Conservation (phyloP, 306 rosid species). For the Boehmeria nivea region DNA sequence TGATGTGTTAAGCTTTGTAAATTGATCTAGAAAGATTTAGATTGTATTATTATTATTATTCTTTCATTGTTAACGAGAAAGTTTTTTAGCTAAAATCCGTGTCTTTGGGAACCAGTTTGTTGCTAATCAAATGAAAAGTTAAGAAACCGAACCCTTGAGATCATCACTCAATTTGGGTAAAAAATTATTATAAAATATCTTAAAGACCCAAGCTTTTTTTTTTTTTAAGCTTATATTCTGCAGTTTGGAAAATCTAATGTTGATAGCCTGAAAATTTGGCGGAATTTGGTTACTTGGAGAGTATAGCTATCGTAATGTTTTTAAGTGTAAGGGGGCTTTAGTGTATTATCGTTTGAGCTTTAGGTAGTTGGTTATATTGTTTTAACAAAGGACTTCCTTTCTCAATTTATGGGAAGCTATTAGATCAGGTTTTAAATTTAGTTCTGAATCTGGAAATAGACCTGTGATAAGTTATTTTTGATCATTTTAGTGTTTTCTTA, state of each 20-base stretch:
- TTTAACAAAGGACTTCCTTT: slow-evolving; percentile 88
- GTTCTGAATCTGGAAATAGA: background rate
- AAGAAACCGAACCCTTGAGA: no score
- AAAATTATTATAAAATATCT: background rate
- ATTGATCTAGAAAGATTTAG: no score
- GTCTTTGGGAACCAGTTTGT: no score
- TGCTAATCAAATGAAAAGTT: background rate
- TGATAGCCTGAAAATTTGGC: no score
- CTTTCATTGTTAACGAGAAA: no score
- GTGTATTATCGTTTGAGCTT: slow-evolving; percentile 75
- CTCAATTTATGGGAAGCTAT: slow-evolving; percentile 86
- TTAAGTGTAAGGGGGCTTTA: slow-evolving; percentile 79
- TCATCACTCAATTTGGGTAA: background rate
- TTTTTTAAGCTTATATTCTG: background rate
- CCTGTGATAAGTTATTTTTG: no score
- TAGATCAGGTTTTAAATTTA: no score
- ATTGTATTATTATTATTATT: no score
- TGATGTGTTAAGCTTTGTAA: no score
- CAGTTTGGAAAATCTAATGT: background rate
- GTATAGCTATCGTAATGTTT: background rate
- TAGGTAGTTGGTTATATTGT: slow-evolving; percentile 88
- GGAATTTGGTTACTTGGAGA: background rate
- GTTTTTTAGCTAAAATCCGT: no score
- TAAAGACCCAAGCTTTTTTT: background rate
- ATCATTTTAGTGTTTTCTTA: no score